phyloP scores from a whole-genome alignment of 768 basidiomycete genomes.

The Podaxis sp. region DNA sequence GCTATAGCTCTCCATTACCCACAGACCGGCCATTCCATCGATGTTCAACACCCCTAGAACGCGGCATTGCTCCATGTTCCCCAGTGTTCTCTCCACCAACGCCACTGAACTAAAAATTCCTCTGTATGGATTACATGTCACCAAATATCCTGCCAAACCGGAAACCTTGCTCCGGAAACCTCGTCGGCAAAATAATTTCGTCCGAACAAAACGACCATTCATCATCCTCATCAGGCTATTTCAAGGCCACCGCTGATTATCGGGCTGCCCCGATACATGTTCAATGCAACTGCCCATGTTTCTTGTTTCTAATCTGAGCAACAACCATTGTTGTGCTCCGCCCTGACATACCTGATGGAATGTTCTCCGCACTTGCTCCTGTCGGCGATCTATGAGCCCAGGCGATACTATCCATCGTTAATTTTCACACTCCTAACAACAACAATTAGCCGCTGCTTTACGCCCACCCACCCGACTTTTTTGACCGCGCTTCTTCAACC shows the following conservation, averaged over 20 bases:
- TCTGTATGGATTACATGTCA: not conserved
- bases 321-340: too few species aligned
- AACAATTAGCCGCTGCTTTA: not conserved
- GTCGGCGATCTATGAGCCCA: not conserved
- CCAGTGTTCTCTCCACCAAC: not conserved
- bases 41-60: not conserved
- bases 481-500: not conserved
- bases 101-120: not conserved
- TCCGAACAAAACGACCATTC: not conserved
- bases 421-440: too few species aligned
- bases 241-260: too few species aligned
- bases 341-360: too few species aligned
- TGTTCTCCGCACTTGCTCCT: too few species aligned
- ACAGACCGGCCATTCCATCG: not conserved
- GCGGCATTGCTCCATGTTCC: not conserved
- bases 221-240: too few species aligned
- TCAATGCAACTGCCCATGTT: too few species aligned
- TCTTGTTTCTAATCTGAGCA: too few species aligned
- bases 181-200: not conserved
- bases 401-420: not conserved
- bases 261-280: too few species aligned
- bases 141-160: not conserved
- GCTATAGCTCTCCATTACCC: not conserved
- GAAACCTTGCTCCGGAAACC: not conserved
- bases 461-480: not conserved